A percentile compares a stretch with the other conserved stretches of the same genome.
These are phyloP conservation scores for Parasarocladium wereldwijsianum DNA, from an alignment of 2,329 filamentous ascomycete genomes.

Conservation along the genomic window DNA sequence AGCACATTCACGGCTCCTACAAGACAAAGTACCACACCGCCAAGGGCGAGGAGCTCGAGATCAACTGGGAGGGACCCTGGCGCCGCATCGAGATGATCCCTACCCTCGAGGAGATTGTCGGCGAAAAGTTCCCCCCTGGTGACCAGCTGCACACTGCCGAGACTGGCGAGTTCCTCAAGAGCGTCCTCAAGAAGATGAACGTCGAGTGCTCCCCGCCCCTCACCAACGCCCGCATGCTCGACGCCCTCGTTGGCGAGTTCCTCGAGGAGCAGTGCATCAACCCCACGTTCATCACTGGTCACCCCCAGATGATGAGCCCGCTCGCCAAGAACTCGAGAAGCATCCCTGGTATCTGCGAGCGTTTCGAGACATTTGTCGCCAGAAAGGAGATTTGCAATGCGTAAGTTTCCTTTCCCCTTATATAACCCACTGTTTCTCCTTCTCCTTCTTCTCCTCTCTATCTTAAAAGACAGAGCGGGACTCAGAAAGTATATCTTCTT, in stretches of 20 bases:
- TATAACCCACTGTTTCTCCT: too few relatives aligned
- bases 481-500: background rate
- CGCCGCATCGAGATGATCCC: conserved; percentile 84
- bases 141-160: conserved; percentile 82
- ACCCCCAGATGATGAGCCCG: conserved; percentile 65
- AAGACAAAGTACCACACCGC: conserved; percentile 78
- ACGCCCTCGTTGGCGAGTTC: conserved; percentile 87
- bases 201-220: conserved; percentile 80
- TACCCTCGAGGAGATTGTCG: conserved; percentile 69
- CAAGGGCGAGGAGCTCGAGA: conserved; percentile 69
- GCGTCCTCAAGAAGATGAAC: conserved; percentile 74
- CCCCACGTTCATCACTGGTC: conserved; percentile 55
- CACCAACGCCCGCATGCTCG: conserved; percentile 91
- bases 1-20: conserved; percentile 75
- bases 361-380: conserved; percentile 86
- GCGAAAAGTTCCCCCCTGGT: conserved; percentile 84
- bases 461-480: too few relatives aligned
- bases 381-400: conserved; percentile 80
- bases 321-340: conserved; percentile 88
- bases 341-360: conserved; percentile 76
- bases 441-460: too few relatives aligned
- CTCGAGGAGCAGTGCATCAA: conserved; percentile 88
- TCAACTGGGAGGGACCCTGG: conserved; percentile 97
- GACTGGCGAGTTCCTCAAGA: conserved; percentile 76
- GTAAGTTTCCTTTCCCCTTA: conserved; percentile 15